A percentile compares a stretch with the other conserved stretches of the same genome.
phyloP scores from a whole-genome alignment of 441 rosid species.

The Syzygium malaccense region DNA sequence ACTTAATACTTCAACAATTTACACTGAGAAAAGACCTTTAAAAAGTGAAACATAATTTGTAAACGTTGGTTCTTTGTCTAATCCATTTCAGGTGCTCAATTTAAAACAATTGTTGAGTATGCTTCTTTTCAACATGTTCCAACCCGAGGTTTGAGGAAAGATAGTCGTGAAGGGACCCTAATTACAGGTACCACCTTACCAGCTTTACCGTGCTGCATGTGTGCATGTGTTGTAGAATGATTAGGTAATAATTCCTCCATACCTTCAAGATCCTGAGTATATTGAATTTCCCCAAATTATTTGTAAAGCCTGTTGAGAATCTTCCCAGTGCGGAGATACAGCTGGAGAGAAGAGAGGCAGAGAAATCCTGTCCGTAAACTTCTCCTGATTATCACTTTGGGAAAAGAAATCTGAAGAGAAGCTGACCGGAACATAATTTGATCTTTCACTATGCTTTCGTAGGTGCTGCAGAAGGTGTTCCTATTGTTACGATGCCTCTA shows the following conservation, averaged over 20 bases:
- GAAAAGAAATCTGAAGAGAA: neutral
- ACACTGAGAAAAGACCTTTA: neutral
- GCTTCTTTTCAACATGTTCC: slow-evolving; percentile 73
- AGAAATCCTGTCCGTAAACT: slow-evolving; percentile 37
- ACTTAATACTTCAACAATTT: neutral
- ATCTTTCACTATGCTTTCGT: neutral
- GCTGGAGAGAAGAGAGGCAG: slow-evolving; percentile 71
- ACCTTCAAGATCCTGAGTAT: slow-evolving; percentile 60
- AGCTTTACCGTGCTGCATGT: neutral
- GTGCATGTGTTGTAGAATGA: neutral
- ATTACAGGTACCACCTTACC: slow-evolving; percentile 25
- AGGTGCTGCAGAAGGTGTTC: slow-evolving; percentile 42
- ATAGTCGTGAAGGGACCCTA: slow-evolving; percentile 76
- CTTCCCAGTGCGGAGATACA: slow-evolving; percentile 65
- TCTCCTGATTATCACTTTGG: neutral
- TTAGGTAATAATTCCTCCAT: neutral
- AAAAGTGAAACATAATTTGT: neutral
- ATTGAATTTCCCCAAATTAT: slow-evolving; percentile 64
- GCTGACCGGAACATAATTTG: neutral
- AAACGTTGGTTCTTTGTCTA: neutral
- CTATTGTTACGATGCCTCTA: slow-evolving; percentile 62
- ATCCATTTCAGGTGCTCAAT: slow-evolving; percentile 51
- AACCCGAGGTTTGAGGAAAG: slow-evolving; percentile 32
- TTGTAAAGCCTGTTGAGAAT: slow-evolving; percentile 65
- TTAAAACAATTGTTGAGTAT: slow-evolving; percentile 66